Evolutionary conservation across 305 asterid genomes (phyloP).

Genomic region (Lippia alba): DNA sequence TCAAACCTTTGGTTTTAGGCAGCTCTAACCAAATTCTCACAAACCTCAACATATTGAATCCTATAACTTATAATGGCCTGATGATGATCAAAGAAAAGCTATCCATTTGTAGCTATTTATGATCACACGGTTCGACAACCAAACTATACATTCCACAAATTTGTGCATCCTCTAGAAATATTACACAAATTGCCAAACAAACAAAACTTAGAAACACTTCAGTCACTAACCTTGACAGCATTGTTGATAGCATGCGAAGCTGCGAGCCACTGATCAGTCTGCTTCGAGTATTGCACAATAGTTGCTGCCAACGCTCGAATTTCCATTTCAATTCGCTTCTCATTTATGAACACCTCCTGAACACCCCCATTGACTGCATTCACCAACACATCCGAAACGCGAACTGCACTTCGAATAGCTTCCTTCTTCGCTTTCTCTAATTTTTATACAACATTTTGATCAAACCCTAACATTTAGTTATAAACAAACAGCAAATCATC

Average conservation of each 20-base stretch:
- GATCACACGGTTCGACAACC: neutral
- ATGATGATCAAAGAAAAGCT: conserved; percentile 6
- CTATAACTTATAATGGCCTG: conserved; percentile 21
- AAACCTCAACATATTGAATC: neutral
- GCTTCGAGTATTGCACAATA: conserved; percentile 68
- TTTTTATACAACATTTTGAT: neutral
- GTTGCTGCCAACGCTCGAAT: conserved; percentile 66
- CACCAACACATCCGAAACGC: conserved; percentile 74
- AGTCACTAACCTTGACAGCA: conserved; percentile 71
- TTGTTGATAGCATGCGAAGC: conserved; percentile 82
- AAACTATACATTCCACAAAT: conserved; percentile 2
- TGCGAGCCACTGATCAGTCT: conserved; percentile 87
- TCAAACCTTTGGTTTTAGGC: neutral
- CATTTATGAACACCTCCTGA: conserved; percentile 72
- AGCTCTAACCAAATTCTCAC: conserved; percentile 10
- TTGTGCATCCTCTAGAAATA: neutral
- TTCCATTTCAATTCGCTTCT: conserved; percentile 84
- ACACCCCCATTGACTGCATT: conserved; percentile 77
- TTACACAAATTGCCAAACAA: neutral
- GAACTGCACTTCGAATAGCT: conserved; percentile 59
- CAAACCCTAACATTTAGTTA: neutral
- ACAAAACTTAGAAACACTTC: neutral
- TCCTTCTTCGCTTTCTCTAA: conserved; percentile 84
- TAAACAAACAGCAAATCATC: neutral
- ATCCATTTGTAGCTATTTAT: neutral